Conservation (phyloP, 2,329 filamentous ascomycete genomes). For the Colletotrichum kahawae region DNA sequence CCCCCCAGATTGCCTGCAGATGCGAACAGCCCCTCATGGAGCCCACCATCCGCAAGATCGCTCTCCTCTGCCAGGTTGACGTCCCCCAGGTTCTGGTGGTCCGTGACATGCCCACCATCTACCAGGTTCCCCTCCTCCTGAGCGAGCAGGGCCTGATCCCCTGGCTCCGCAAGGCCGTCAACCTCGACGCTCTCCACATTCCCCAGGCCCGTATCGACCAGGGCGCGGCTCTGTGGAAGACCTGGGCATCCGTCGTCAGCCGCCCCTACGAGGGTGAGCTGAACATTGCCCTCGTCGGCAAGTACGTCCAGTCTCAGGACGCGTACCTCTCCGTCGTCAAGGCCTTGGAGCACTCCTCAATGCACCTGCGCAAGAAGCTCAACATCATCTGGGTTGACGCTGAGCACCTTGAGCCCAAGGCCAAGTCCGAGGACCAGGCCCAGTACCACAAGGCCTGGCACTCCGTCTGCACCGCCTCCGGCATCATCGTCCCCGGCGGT, state of each 20-base stretch:
- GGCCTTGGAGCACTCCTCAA: constrained; percentile 87
- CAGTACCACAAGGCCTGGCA: constrained; percentile 89
- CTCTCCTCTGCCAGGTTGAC: constrained; percentile 87
- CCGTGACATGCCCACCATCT: constrained; percentile 86
- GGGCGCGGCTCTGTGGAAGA: constrained; percentile 70
- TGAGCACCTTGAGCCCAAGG: constrained; percentile 76
- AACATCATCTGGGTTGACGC: constrained; percentile 86
- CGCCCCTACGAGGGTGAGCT: constrained; percentile 74
- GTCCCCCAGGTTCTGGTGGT: constrained; percentile 87
- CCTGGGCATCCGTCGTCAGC: constrained; percentile 62
- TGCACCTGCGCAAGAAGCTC: constrained; percentile 82
- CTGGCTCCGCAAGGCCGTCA: constrained; percentile 69
- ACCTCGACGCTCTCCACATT: constrained; percentile 63
- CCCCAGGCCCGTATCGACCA: constrained; percentile 60
- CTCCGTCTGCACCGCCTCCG: constrained; percentile 71
- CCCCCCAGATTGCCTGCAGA: constrained; percentile 81
- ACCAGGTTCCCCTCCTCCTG: constrained; percentile 93
- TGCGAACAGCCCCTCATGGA: constrained; percentile 79
- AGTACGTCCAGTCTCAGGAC: constrained; percentile 86
- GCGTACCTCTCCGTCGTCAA: constrained; percentile 86
- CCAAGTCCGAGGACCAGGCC: constrained; percentile 66
- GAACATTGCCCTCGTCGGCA: constrained; percentile 87
- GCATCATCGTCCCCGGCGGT: constrained; percentile 74
- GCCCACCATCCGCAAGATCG: constrained; percentile 83
- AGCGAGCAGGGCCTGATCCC: constrained; percentile 78